phyloP scores from a whole-genome alignment of 768 basidiomycete genomes.

The Leucocoprinus birnbaumii region DNA sequence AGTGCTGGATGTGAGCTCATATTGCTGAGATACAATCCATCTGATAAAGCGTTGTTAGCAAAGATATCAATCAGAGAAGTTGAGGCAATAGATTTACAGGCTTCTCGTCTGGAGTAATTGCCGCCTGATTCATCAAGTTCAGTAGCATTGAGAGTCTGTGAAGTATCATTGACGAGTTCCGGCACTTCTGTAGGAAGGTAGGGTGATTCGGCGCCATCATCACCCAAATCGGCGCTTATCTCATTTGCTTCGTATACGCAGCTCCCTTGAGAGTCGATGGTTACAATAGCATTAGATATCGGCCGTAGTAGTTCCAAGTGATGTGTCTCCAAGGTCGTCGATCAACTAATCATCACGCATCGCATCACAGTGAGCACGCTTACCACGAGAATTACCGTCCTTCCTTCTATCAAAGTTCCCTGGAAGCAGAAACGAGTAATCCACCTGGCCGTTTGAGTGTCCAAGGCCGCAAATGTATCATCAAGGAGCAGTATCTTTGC shows the following conservation, averaged over 20 bases:
- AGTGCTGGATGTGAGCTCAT: constrained; percentile 16
- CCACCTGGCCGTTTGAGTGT: constrained; percentile 29
- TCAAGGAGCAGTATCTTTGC: constrained; percentile 68
- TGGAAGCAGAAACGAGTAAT: not conserved
- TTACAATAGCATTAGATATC: not conserved
- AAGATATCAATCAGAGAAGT: not conserved
- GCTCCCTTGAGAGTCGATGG: not conserved
- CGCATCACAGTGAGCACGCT: not conserved
- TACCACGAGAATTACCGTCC: not conserved
- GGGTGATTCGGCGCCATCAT: too few species aligned
- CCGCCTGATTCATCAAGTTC: not conserved
- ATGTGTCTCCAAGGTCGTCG: not conserved
- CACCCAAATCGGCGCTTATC: too few species aligned
- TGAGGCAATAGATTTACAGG: not conserved
- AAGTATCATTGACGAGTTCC: not conserved
- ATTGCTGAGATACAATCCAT: not conserved
- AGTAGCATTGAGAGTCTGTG: not conserved
- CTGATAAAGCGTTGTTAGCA: not conserved
- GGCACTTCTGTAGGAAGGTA: too few species aligned
- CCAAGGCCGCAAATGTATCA: constrained; percentile 66
- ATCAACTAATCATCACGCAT: not conserved
- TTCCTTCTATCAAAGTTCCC: not conserved
- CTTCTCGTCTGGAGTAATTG: not conserved
- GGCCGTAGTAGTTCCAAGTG: not conserved
- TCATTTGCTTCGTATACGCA: not conserved